Conservation (phyloP, 2,329 filamentous ascomycete genomes). For the Talaromyces atroroseus region DNA sequence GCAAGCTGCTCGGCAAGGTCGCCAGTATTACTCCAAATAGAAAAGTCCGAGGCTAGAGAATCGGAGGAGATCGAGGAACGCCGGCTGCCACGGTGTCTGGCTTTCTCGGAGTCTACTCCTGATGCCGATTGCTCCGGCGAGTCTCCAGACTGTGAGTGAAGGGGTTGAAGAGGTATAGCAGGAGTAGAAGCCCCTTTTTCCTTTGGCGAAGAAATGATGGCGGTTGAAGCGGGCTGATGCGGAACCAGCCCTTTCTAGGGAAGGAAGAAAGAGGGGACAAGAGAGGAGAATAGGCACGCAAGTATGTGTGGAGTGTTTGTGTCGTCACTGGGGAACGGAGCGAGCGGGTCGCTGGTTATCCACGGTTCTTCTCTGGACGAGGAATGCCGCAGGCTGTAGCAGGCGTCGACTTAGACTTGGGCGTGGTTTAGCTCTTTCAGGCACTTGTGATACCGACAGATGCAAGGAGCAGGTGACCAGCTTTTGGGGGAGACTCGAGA, state of each 20-base stretch:
- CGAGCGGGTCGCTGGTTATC: slow-evolving; percentile 3
- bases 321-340: slow-evolving; percentile 10
- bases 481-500: slow-evolving; percentile 13
- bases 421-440: slow-evolving; percentile 10
- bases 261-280: slow-evolving; percentile 1
- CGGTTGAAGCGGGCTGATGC: slow-evolving; percentile 64
- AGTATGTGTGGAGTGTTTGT: slow-evolving; percentile 1
- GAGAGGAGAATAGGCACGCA: slow-evolving; percentile 4
- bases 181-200: slow-evolving; percentile 58
- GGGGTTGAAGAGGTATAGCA: slow-evolving; percentile 80
- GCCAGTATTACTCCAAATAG: slow-evolving; percentile 88
- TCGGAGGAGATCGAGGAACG: slow-evolving; percentile 47
- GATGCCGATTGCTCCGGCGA: slow-evolving; percentile 33
- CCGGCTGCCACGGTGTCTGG: slow-evolving; percentile 37
- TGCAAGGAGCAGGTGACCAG: slow-evolving; percentile 15
- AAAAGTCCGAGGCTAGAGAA: slow-evolving; percentile 63
- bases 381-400: slow-evolving; percentile 5
- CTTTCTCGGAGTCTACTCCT: slow-evolving; percentile 41
- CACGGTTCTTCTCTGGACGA: slow-evolving; percentile 2
- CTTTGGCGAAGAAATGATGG: slow-evolving; percentile 78
- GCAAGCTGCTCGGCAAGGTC: slow-evolving; percentile 89
- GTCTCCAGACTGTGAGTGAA: slow-evolving; percentile 39
- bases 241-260: slow-evolving; percentile 57
- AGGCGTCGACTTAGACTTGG: background rate
- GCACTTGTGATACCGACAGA: slow-evolving; percentile 15